phyloP scores from a whole-genome alignment of 2,329 filamentous ascomycete species.

The Septoria petroselini region DNA sequence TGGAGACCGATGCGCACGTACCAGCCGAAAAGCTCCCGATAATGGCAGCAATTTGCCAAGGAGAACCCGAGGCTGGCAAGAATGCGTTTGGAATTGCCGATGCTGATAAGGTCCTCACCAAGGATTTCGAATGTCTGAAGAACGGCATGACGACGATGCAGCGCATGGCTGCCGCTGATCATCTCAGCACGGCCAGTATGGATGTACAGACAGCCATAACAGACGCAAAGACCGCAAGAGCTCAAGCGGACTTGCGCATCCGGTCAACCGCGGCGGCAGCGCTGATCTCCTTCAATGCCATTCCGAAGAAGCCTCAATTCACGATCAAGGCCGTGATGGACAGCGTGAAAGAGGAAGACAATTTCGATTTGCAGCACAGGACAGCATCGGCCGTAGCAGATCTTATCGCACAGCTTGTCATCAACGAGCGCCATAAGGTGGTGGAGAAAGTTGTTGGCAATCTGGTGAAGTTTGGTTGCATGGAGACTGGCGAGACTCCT shows the following conservation, averaged over 20 bases:
- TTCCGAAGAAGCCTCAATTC: conserved; percentile 89
- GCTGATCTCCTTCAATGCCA: conserved; percentile 76
- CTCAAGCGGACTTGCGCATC: conserved; percentile 78
- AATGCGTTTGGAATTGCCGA: conserved; percentile 85
- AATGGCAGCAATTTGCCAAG: conserved; percentile 88
- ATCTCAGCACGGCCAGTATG: conserved; percentile 72
- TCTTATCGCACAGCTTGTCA: conserved; percentile 82
- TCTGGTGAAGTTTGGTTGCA: conserved; percentile 93
- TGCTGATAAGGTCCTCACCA: conserved; percentile 79
- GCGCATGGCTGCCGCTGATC: conserved; percentile 75
- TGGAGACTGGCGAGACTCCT: conserved; percentile 95
- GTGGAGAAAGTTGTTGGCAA: conserved; percentile 96
- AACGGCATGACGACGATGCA: conserved; percentile 86
- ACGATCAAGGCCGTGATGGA: conserved; percentile 99
- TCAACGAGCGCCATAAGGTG: conserved; percentile 73
- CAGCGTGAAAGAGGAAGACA: conserved; percentile 93
- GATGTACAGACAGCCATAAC: conserved; percentile 69
- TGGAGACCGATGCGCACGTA: conserved; percentile 85
- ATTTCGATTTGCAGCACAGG: conserved; percentile 78
- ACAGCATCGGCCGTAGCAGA: conserved; percentile 81
- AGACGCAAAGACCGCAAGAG: conserved; percentile 75
- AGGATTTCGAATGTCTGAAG: conserved; percentile 85
- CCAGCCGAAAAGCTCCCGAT: conserved; percentile 70
- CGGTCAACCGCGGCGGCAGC: conserved; percentile 83
- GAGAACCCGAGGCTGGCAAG: conserved; percentile 84